phyloP scores from a whole-genome alignment of 805 yeast species.

The Spathaspora arborariae region DNA sequence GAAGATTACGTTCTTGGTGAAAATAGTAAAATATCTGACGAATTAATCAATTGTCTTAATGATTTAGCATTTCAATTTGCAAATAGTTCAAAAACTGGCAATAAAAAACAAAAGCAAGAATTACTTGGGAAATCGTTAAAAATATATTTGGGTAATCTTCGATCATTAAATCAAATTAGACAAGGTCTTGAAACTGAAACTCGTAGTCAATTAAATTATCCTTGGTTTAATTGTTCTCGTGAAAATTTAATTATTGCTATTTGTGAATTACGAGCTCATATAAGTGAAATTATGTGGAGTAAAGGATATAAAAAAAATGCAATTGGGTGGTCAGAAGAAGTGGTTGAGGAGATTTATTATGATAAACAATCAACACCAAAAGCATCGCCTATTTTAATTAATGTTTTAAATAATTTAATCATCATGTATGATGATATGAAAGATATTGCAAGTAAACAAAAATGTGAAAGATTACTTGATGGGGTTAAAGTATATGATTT shows the following conservation, averaged over 20 bases:
- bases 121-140: slow-evolving; percentile 25
- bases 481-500: slow-evolving; percentile 26
- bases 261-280: slow-evolving; percentile 35
- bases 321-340: slow-evolving; percentile 40
- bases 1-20: slow-evolving; percentile 22
- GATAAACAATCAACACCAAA: slow-evolving; percentile 23
- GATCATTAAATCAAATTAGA: slow-evolving; percentile 17
- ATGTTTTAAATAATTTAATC: slow-evolving; percentile 29
- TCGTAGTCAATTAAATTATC: slow-evolving; percentile 25
- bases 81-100: slow-evolving; percentile 9
- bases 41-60: slow-evolving; percentile 29
- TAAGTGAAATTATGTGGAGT: slow-evolving; percentile 41
- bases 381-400: slow-evolving; percentile 24
- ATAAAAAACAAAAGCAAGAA: slow-evolving; percentile 9
- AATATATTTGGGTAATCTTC: slow-evolving; percentile 35
- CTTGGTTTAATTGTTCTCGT: slow-evolving; percentile 32
- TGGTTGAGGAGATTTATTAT: slow-evolving; percentile 32
- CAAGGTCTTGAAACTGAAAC: slow-evolving; percentile 11
- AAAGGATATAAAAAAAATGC: slow-evolving; percentile 36
- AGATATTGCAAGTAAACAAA: slow-evolving; percentile 19
- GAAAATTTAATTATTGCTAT: slow-evolving; percentile 24
- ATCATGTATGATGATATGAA: slow-evolving; percentile 27
- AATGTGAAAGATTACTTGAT: slow-evolving; percentile 25
- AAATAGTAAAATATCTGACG: slow-evolving; percentile 32
- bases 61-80: slow-evolving; percentile 32